Evolutionary conservation across 768 basidiomycete genomes (phyloP), one percentile per base, ranked within the genome.

Genomic region (Boletus insuetus): DNA sequence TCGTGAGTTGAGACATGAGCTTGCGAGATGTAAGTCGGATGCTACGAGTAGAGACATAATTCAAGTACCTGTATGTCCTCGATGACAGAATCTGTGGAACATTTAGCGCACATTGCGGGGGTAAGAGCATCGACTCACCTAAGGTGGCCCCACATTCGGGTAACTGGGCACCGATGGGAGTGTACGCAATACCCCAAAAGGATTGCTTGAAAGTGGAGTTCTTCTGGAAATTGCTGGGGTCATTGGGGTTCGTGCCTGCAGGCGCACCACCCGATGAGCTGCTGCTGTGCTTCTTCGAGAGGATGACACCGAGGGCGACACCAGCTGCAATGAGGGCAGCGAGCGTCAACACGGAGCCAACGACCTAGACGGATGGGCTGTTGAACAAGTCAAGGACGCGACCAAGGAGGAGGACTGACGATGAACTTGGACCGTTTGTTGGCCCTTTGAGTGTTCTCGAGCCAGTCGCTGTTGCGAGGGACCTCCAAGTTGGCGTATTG

Each of bases 151-250:
- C 86, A 60, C 91, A 93, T 34, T 80, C 66, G 0, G 91, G 91
- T 22, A 85, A 69, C 60, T 86, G 83, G n/a, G 86, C 83, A 39
- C 84, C 84, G 19, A 75, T 73, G 10, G 94, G 93, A 1, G 91
- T 93, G 70, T 96, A 96, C 0, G 94, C 94, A 22, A 96, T 65
- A 6, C 89, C 94, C 68, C 86, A 96, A 73, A 97, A 91, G 1
- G 83, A 79, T 59, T 89, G 82, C 58, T 85, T 79, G 47, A 96
- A 73, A 31, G 78, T 78, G 3, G 81, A 49, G 69, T 95, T 81
- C 73, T 86, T 88, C 19, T 72, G 69, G 71, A 95, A 97, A 17
- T 79, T 78, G 70, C 85, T 91, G 4, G 94, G 91, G 69, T 95
- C 89, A 61, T 78, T 82, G 10, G 81, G 74, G 63, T 81, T 70